Base-by-base conservation (phyloP, 352 stramenopile species). In the Blastocystis sp. region DNA sequence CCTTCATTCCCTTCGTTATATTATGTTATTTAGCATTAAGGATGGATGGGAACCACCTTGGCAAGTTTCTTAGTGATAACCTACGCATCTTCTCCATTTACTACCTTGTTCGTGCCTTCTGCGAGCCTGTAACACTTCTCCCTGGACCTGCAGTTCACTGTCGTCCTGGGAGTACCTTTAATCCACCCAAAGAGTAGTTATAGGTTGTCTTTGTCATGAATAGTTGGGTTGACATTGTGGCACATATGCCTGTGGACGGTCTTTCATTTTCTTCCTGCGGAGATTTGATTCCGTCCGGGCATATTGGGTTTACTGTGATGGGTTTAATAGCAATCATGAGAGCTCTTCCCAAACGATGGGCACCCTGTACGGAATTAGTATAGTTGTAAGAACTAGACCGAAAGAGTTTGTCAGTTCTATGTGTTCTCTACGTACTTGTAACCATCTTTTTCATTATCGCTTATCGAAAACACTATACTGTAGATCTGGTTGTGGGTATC, bases 241-340 rank as follows among this genome's bases (percentile, higher is more conserved):
- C 56, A 17, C 60, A 76, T 48, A 89, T 89, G 78, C 78, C 78
- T 51, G 35, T 48, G 5, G 60, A 89, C 22, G 78, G 78, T 70
- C 37, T 89, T 48, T 89, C 78, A 35, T 89, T 89, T 33, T 62
- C 48, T 4, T 66, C 78, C 13, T 89, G 78, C 22, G 78, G 78
- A 24, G 78, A 89, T 56, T 24, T 89, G n/a, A 58, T 89, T 59
- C 78, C 78, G 19, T 89, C 78, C 3, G 78, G 78, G 57, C 78
- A 89, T 40, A 89, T 89, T 37, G 78, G 60, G 1, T 89, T 76
- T 42, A 58, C 51, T 37, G 59, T 60, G 30, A 35, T 84, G 0
- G 73, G 42, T 35, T 51, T 84, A 27, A 51, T 84, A 4, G 73
- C 73, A 0, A 84, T 84, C 42, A 15, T 84, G 7, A 27, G 73